These are phyloP conservation scores for Termitomyces sp. DNA, from an alignment of 768 basidiomycete genomes.

Conservation along the genomic window DNA sequence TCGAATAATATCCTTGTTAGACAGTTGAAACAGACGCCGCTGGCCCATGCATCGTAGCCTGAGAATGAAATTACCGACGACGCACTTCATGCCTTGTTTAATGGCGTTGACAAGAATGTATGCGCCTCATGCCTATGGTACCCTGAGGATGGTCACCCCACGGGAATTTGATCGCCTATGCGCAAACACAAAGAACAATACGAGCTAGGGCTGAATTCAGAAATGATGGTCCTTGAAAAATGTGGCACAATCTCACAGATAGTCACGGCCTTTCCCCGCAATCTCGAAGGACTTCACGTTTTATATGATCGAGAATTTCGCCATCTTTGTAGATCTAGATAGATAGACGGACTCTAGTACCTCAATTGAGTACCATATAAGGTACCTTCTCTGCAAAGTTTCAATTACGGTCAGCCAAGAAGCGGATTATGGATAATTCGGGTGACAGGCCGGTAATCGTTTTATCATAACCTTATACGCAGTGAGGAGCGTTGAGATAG, in stretches of 20 bases:
- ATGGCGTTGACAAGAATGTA: no score
- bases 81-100: no score
- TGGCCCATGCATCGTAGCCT: no score
- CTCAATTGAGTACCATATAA: no score
- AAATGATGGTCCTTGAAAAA: not conserved
- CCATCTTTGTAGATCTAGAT: not conserved
- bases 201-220: not conserved
- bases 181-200: not conserved
- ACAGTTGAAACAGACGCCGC: no score
- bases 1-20: no score
- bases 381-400: no score
- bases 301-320: not conserved
- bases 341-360: no score
- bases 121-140: no score
- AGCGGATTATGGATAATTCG: not conserved
- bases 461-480: no score
- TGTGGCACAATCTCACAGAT: not conserved
- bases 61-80: no score
- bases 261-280: not conserved
- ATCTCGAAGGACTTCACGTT: not conserved
- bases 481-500: not conserved
- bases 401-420: not conserved
- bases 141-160: not conserved
- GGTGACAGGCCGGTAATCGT: no score
- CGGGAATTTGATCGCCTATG: not conserved